These are phyloP conservation scores for Nicotiana knightiana DNA, from an alignment of 257 asterid genomes.

Conservation along the genomic window DNA sequence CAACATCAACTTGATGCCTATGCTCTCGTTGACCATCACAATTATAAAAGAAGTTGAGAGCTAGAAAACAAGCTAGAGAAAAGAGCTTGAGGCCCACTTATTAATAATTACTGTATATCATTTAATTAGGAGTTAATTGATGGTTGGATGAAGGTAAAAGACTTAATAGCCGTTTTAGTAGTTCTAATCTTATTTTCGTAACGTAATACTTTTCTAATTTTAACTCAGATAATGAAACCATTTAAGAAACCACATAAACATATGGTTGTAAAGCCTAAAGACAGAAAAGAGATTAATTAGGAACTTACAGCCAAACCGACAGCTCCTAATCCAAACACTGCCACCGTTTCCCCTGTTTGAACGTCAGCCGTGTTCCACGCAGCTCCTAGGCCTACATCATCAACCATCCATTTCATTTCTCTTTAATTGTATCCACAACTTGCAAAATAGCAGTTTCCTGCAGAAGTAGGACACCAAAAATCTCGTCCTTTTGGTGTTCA, in stretches of 20 bases:
- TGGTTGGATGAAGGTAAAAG: neutral
- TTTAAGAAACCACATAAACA: neutral
- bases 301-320: constrained; percentile 78
- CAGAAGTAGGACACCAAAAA: neutral
- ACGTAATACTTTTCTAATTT: neutral
- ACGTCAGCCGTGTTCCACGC: constrained; percentile 92
- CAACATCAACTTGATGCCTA: neutral
- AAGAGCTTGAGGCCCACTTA: neutral
- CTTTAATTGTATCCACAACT: neutral
- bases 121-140: neutral
- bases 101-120: neutral
- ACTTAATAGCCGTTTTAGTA: neutral
- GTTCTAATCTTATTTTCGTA: neutral
- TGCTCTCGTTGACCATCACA: neutral
- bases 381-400: constrained; percentile 73
- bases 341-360: constrained; percentile 59
- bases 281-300: neutral
- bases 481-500: neutral
- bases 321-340: constrained; percentile 86
- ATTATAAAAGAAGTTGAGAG: neutral
- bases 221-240: neutral
- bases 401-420: neutral
- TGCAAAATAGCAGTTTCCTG: neutral
- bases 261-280: neutral
- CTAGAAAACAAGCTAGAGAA: neutral